Evolutionary conservation across 345 rosid species (phyloP).

Genomic region (Syzygium grande): DNA sequence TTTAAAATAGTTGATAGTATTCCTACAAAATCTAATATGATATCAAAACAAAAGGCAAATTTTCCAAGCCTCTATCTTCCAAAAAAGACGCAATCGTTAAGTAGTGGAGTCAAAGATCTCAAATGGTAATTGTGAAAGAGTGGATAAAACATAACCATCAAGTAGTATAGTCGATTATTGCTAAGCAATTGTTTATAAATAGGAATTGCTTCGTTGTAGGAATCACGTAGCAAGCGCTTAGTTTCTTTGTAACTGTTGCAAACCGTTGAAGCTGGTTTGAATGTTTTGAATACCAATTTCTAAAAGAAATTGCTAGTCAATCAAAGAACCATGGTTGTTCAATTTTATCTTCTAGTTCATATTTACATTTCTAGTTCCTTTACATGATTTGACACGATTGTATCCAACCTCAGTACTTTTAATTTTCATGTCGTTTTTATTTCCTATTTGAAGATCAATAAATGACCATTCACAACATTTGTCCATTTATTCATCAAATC

Average conservation of each 20-base stretch:
- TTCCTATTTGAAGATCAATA: background rate
- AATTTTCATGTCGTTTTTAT: background rate
- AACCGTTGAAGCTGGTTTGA: background rate
- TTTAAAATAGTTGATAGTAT: too few relatives aligned
- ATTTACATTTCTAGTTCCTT: background rate
- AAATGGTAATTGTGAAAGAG: background rate
- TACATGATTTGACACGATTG: background rate
- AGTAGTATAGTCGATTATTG: background rate
- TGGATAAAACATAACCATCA: too few relatives aligned
- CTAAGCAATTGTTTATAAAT: background rate
- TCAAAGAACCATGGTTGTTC: background rate
- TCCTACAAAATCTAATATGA: background rate
- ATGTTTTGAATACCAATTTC: background rate
- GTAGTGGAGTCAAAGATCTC: background rate
- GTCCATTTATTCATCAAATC: background rate
- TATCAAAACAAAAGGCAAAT: background rate
- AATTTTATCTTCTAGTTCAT: background rate
- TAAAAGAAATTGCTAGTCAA: background rate
- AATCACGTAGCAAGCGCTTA: background rate
- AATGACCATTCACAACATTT: background rate
- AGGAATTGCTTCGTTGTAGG: background rate
- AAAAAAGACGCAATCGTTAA: too few relatives aligned
- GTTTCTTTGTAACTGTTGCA: background rate
- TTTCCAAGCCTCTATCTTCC: fast-evolving
- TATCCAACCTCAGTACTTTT: background rate